A percentile compares a stretch with the other conserved stretches of the same genome.
These are phyloP conservation scores for Rugonectria rugulosa DNA, from an alignment of 2,329 filamentous ascomycete genomes.

Conservation along the genomic window DNA sequence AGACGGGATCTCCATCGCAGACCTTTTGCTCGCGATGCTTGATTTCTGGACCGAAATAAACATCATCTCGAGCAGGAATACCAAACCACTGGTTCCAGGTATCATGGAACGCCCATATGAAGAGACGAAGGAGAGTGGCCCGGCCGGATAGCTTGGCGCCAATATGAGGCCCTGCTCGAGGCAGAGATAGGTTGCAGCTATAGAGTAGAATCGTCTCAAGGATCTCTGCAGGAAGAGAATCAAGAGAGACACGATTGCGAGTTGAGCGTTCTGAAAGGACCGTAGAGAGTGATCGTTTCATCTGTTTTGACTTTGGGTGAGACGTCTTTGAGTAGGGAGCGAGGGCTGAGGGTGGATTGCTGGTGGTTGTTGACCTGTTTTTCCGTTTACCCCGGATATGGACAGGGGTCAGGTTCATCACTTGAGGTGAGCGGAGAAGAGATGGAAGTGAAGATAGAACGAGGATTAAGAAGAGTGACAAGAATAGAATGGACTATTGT, in stretches of 20 bases:
- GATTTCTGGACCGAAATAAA: conserved; percentile 24
- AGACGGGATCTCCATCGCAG: conserved; percentile 47
- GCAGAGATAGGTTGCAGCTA: conserved; percentile 57
- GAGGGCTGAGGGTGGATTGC: conserved; percentile 18
- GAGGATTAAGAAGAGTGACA: neutral
- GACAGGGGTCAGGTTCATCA: conserved; percentile 59
- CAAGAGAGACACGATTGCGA: conserved; percentile 38
- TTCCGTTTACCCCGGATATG: conserved; percentile 60
- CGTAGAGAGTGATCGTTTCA: conserved; percentile 40
- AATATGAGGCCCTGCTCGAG: conserved; percentile 53
- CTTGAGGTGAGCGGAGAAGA: neutral
- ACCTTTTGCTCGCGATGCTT: conserved; percentile 9
- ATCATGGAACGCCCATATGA: conserved; percentile 47
- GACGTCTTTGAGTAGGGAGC: neutral
- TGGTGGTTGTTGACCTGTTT: conserved; percentile 46
- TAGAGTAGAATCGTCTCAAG: conserved; percentile 61
- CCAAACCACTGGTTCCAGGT: conserved; percentile 51
- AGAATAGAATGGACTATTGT: too few relatives aligned
- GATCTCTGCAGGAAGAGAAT: conserved; percentile 58
- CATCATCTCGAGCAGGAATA: conserved; percentile 25
- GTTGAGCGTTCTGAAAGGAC: conserved; percentile 40
- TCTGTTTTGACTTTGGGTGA: conserved; percentile 31
- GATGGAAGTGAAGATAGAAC: neutral
- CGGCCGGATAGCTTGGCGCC: conserved; percentile 55
- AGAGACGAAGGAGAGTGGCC: conserved; percentile 47